These are phyloP conservation scores for Zymoseptoria crescenta DNA, from an alignment of 2,329 filamentous ascomycete species.

Conservation along the genomic window DNA sequence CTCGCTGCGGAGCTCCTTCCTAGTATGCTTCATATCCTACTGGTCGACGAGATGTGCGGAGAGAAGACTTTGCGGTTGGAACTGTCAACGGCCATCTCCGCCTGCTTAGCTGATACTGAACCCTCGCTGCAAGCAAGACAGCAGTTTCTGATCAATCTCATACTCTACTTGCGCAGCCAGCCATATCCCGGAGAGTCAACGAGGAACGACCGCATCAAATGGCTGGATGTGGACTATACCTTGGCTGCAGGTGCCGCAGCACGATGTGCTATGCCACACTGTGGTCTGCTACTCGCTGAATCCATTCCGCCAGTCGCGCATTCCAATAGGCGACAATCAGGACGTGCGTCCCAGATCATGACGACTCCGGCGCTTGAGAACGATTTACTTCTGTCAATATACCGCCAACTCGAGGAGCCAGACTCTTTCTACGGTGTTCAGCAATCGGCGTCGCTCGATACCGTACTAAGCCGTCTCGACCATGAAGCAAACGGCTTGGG, in stretches of 20 bases:
- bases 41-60: slow-evolving; percentile 59
- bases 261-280: slow-evolving; percentile 76
- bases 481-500: slow-evolving; percentile 84
- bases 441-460: slow-evolving; percentile 66
- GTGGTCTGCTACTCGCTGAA: slow-evolving; percentile 76
- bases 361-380: slow-evolving; percentile 44
- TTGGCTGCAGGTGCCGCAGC: slow-evolving; percentile 64
- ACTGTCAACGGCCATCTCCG: slow-evolving; percentile 58
- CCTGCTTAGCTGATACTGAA: slow-evolving; percentile 52
- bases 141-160: slow-evolving; percentile 64
- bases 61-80: slow-evolving; percentile 51
- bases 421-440: slow-evolving; percentile 92
- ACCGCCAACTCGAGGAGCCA: slow-evolving; percentile 87
- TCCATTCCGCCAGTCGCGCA: slow-evolving; percentile 32
- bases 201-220: slow-evolving; percentile 67
- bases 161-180: slow-evolving; percentile 85
- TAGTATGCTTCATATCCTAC: slow-evolving; percentile 66
- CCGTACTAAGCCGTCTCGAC: slow-evolving; percentile 73
- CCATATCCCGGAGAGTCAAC: slow-evolving; percentile 66
- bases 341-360: slow-evolving; percentile 13
- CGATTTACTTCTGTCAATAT: slow-evolving; percentile 71
- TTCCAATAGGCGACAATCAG: slow-evolving; percentile 17
- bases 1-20: slow-evolving; percentile 72
- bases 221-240: slow-evolving; percentile 77
- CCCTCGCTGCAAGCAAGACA: slow-evolving; percentile 52